Evolutionary conservation across 306 rosid species (phyloP).

Genomic region (Astragalus glycyphyllos): DNA sequence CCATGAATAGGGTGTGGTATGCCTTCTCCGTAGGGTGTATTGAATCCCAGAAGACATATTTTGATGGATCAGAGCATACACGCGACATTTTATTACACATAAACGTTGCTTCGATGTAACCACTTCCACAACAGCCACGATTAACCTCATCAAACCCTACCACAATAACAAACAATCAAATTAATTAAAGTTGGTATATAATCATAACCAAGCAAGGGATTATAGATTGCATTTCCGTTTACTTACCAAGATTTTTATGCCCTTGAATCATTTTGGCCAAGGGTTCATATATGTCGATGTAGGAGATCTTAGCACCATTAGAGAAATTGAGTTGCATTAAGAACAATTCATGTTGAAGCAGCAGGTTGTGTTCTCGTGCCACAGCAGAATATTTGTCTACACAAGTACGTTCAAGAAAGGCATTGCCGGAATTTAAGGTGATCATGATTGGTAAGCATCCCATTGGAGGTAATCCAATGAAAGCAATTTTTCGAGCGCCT

Average conservation of each 20-base stretch:
- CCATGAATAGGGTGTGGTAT: conserved; percentile 45
- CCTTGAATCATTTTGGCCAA: conserved; percentile 50
- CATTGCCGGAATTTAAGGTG: conserved; percentile 45
- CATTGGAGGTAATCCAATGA: conserved; percentile 72
- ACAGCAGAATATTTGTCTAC: conserved; percentile 55
- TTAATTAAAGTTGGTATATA: background rate
- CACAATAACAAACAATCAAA: background rate
- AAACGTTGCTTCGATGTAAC: conserved; percentile 56
- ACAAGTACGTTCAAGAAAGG: conserved; percentile 51
- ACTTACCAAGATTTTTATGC: conserved; percentile 47
- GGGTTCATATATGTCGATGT: conserved; percentile 63
- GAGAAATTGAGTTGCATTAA: conserved; percentile 52
- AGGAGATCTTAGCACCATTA: conserved; percentile 46
- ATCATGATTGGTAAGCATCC: conserved; percentile 75
- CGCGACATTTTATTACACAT: conserved; percentile 51
- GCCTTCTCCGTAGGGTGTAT: conserved; percentile 68
- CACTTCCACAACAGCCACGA: conserved; percentile 78
- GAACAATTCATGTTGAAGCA: conserved; percentile 59
- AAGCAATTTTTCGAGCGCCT: conserved; percentile 63
- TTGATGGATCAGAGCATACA: conserved; percentile 62
- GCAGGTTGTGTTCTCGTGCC: conserved; percentile 58
- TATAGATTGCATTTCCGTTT: background rate
- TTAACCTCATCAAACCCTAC: conserved; percentile 61
- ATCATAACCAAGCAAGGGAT: background rate
- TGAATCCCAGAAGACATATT: conserved; percentile 78